Evolutionary conservation across 345 rosid genomes (phyloP).

Genomic region (Rhodamnia argentea): DNA sequence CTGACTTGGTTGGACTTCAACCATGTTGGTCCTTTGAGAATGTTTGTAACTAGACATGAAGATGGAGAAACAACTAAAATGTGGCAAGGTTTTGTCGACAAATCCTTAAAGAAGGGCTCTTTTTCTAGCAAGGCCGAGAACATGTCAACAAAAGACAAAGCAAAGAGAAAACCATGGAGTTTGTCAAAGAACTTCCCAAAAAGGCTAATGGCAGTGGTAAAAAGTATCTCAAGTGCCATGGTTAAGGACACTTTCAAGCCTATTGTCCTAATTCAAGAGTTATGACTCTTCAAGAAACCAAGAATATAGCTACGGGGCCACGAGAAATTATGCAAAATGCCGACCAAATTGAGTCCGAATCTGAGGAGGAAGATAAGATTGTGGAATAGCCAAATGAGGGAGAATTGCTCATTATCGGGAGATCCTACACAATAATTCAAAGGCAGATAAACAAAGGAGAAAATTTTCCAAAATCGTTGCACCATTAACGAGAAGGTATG

Average conservation of each 20-base stretch:
- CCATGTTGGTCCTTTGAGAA: not conserved
- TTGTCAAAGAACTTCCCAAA: not conserved
- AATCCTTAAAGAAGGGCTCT: not conserved
- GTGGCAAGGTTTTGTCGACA: not conserved
- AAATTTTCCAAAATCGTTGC: not conserved
- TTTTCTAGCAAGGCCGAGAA: not conserved
- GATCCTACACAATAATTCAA: not conserved
- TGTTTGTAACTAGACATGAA: not conserved
- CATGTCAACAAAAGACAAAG: not conserved
- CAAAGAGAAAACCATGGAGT: not conserved
- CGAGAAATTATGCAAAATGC: not conserved
- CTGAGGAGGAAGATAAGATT: not conserved
- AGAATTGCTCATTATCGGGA: not conserved
- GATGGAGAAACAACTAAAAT: not conserved
- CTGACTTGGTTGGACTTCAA: not conserved
- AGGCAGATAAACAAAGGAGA: not conserved
- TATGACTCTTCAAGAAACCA: not conserved
- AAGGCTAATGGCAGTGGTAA: not conserved
- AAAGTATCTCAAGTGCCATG: not conserved
- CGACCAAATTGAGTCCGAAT: not conserved
- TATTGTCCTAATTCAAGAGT: not conserved
- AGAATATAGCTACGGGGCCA: not conserved
- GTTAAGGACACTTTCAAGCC: not conserved
- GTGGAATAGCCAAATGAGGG: not conserved
- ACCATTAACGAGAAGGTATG: not conserved